These are phyloP conservation scores for Fomitopsis schrenkii DNA, from an alignment of 1,284 basidiomycete species.

Conservation along the genomic window DNA sequence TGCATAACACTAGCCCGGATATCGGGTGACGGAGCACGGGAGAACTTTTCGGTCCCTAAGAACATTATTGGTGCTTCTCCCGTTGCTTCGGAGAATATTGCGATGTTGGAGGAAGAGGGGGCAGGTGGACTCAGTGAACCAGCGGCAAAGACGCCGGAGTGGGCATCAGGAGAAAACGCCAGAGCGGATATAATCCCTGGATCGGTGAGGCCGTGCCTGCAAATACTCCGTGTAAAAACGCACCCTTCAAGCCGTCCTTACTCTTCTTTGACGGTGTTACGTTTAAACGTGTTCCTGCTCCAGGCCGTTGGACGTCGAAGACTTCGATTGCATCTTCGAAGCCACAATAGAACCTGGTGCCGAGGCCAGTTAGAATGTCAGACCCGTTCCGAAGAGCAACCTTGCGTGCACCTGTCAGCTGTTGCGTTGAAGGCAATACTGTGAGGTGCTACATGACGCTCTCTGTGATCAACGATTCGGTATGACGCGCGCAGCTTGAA, in stretches of 20 bases:
- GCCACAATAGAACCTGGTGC: slow-evolving; percentile 78
- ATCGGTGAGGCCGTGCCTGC: background rate
- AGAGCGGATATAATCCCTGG: slow-evolving; percentile 83
- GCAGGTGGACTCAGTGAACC: slow-evolving; percentile 54
- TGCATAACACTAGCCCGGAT: slow-evolving; percentile 66
- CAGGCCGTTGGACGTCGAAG: slow-evolving; percentile 74
- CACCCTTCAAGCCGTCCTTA: slow-evolving; percentile 83
- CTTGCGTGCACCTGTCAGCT: slow-evolving; percentile 54
- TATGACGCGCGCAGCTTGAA: slow-evolving; percentile 84
- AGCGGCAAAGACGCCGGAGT: slow-evolving; percentile 69
- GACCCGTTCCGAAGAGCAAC: background rate
- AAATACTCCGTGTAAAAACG: background rate
- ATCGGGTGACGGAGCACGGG: slow-evolving; percentile 29
- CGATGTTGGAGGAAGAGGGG: slow-evolving; percentile 57
- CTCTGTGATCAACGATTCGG: slow-evolving; percentile 85
- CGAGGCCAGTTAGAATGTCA: background rate
- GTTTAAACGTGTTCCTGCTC: slow-evolving; percentile 69
- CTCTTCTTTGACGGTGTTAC: slow-evolving; percentile 78
- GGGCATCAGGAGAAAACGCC: slow-evolving; percentile 61
- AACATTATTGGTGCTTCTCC: slow-evolving; percentile 55
- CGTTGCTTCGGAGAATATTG: slow-evolving; percentile 66
- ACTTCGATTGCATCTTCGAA: slow-evolving; percentile 88
- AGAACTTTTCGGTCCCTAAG: slow-evolving; percentile 37
- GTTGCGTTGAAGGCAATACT: slow-evolving; percentile 73
- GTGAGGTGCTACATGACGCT: slow-evolving; percentile 83